These are phyloP conservation scores for Malassezia globosa DNA, from an alignment of 1,284 basidiomycete species.

Conservation along the genomic window DNA sequence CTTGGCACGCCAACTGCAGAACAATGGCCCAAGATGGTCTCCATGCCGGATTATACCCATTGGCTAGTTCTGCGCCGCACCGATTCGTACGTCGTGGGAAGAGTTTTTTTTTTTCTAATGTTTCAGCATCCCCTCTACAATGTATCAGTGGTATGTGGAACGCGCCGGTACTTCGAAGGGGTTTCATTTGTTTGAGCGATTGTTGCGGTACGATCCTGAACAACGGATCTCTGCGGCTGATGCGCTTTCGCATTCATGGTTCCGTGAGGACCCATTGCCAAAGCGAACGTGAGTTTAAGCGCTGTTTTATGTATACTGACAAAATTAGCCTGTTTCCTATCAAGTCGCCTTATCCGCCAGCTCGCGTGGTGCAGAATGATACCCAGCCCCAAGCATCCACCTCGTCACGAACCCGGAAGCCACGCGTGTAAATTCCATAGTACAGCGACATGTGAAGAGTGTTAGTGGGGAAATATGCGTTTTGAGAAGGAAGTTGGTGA, in stretches of 20 bases:
- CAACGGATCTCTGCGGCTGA: constrained; percentile 70
- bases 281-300: constrained; percentile 1
- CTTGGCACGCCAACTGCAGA: constrained; percentile 74
- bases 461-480: constrained; percentile 15
- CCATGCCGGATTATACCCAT: constrained; percentile 68
- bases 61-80: constrained; percentile 43
- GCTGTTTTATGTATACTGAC: not conserved
- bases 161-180: constrained; percentile 51
- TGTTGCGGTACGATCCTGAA: constrained; percentile 68
- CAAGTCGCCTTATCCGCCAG: constrained; percentile 10
- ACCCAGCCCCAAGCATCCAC: not conserved
- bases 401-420: constrained; percentile 2
- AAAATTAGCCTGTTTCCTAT: constrained; percentile 5
- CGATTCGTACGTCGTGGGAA: not conserved
- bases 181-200: constrained; percentile 31
- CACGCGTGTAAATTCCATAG: not conserved
- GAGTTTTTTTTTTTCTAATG: not conserved
- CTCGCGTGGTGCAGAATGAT: constrained; percentile 4
- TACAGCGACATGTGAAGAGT: too few species aligned
- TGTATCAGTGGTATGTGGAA: constrained; percentile 63
- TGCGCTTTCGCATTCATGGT: constrained; percentile 62
- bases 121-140: constrained; percentile 56
- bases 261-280: constrained; percentile 43
- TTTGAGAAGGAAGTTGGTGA: too few species aligned
- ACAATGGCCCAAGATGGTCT: constrained; percentile 76